Percentiles rank a stretch among this genome's conserved stretches.
Conservation (phyloP, 768 basidiomycete genomes). For the Pisolithus tinctorius region DNA sequence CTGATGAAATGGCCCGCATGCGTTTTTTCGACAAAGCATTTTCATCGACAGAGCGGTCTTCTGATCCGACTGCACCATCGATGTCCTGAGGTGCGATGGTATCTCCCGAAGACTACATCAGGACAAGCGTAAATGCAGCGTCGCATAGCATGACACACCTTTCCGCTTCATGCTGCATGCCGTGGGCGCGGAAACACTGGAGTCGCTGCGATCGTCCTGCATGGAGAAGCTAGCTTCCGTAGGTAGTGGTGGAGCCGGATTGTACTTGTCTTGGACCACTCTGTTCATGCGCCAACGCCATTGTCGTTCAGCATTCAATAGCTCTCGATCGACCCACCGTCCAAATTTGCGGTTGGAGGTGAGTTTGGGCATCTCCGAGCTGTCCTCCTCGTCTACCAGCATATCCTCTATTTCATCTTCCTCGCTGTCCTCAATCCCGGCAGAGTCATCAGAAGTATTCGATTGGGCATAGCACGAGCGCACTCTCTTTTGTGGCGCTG, state of each 20-base stretch:
- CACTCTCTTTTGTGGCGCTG: constrained; percentile 18
- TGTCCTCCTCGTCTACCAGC: constrained; percentile 32
- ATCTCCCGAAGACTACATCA: constrained; percentile 7
- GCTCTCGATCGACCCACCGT: constrained; percentile 24
- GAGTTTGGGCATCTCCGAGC: constrained; percentile 14
- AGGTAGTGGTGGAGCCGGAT: constrained; percentile 28
- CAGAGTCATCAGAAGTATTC: constrained; percentile 11
- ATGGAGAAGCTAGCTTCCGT: constrained; percentile 23
- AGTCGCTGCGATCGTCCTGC: constrained; percentile 19
- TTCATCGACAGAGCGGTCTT: constrained; percentile 6
- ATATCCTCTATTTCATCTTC: constrained; percentile 48
- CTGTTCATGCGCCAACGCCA: constrained; percentile 23
- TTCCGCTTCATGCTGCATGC: constrained; percentile 39
- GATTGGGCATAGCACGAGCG: constrained; percentile 11
- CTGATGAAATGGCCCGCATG: constrained; percentile 43
- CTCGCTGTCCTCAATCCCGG: constrained; percentile 26
- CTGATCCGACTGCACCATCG: constrained; percentile 15
- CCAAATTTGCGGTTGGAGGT: constrained; percentile 11
- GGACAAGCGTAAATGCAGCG: background rate
- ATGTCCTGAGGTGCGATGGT: constrained; percentile 26
- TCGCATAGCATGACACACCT: constrained; percentile 28
- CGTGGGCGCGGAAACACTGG: constrained; percentile 14
- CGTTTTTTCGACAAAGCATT: constrained; percentile 41
- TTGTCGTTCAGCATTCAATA: constrained; percentile 21
- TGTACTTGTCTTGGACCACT: constrained; percentile 19